Conservation (phyloP, 2,329 filamentous ascomycete species). For the Dothistroma pini region DNA sequence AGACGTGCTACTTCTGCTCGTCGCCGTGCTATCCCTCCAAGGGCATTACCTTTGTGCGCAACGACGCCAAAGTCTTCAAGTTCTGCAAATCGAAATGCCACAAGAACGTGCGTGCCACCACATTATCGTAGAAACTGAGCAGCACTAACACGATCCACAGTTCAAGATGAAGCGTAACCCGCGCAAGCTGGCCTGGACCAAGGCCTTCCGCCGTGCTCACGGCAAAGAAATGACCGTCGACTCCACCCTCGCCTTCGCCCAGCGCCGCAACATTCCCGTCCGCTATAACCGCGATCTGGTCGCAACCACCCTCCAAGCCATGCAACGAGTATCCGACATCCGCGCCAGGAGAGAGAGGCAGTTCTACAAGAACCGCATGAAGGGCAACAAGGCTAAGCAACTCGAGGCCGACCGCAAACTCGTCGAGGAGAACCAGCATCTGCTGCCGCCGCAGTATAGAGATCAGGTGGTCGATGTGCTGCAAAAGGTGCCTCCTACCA, state of each 20-base stretch:
- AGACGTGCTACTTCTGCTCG: slow-evolving; percentile 70
- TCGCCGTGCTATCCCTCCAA: slow-evolving; percentile 63
- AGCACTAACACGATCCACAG: slow-evolving; percentile 34
- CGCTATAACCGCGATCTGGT: slow-evolving; percentile 95
- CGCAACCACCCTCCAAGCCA: slow-evolving; percentile 81
- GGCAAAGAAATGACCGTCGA: slow-evolving; percentile 89
- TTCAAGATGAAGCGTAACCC: slow-evolving; percentile 99
- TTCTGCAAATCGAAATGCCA: slow-evolving; percentile 68
- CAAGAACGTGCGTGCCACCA: slow-evolving; percentile 46
- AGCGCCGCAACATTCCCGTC: slow-evolving; percentile 87
- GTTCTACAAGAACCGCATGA: slow-evolving; percentile 93
- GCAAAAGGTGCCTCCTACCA: slow-evolving; percentile 55
- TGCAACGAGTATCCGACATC: slow-evolving; percentile 87
- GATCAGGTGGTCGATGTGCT: slow-evolving; percentile 50
- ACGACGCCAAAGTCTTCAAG: slow-evolving; percentile 62
- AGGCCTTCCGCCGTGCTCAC: slow-evolving; percentile 79
- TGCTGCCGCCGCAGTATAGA: slow-evolving; percentile 63
- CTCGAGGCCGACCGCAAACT: slow-evolving; percentile 78
- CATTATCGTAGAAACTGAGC: neutral
- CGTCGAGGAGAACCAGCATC: slow-evolving; percentile 86
- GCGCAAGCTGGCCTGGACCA: slow-evolving; percentile 94
- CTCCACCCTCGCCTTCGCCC: slow-evolving; percentile 85
- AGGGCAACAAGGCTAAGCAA: slow-evolving; percentile 80
- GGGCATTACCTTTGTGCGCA: slow-evolving; percentile 64
- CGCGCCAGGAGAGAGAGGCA: slow-evolving; percentile 76